Evolutionary conservation across 495 filamentous ascomycete genomes (phyloP).

Genomic region (Aspergillus sclerotiicarbonarius): DNA sequence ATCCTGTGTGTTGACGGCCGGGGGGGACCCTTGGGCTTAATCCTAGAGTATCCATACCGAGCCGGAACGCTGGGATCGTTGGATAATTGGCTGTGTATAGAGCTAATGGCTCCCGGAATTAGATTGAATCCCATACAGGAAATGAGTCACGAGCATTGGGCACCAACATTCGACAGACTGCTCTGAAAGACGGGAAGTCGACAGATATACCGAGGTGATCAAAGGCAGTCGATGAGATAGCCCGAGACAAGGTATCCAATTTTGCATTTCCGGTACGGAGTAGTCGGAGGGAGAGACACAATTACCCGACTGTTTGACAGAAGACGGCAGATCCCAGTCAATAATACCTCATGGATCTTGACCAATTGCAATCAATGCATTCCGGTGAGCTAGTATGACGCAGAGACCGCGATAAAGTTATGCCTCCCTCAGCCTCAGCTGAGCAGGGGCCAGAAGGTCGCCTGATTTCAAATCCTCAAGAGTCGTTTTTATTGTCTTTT

Average conservation of each 20-base stretch:
- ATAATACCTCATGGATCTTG: not conserved
- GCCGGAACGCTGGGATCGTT: not conserved
- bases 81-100: not conserved
- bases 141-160: not conserved
- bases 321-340: not conserved
- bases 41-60: not conserved
- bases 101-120: not conserved
- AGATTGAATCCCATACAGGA: not conserved
- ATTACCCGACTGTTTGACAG: not conserved
- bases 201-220: not conserved
- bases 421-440: constrained; percentile 17
- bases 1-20: not conserved
- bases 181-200: not conserved
- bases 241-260: not conserved
- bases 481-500: not conserved
- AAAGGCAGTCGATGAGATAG: not conserved
- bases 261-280: not conserved
- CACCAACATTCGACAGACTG: not conserved
- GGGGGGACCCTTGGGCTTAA: not conserved
- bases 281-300: not conserved
- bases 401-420: constrained; percentile 14
- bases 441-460: constrained; percentile 3
- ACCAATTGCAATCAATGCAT: constrained; percentile 2
- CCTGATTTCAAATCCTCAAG: constrained; percentile 8
- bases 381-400: constrained; percentile 11